These are phyloP conservation scores for Alternaria ventricosa DNA, from an alignment of 2,329 filamentous ascomycete species.

Conservation along the genomic window DNA sequence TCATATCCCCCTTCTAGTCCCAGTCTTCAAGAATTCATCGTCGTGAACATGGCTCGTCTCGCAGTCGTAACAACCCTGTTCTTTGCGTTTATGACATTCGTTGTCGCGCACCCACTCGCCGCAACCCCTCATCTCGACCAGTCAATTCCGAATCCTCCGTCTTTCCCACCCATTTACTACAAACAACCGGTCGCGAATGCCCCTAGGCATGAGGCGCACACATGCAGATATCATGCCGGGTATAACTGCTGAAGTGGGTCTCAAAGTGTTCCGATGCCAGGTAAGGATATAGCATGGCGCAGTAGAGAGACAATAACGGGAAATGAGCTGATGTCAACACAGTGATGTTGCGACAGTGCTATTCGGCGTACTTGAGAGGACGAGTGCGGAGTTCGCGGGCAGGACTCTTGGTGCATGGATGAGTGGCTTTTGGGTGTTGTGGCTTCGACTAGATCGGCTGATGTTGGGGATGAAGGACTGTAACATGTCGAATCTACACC, in stretches of 20 bases:
- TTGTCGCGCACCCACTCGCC: background rate
- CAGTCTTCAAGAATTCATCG: no score
- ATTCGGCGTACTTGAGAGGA: background rate
- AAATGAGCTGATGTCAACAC: background rate
- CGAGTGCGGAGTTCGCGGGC: background rate
- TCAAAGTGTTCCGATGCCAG: background rate
- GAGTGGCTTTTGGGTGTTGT: background rate
- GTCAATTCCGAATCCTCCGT: background rate
- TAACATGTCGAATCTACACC: background rate
- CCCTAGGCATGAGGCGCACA: background rate
- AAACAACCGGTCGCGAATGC: background rate
- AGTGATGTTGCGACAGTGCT: background rate
- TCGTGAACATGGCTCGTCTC: background rate
- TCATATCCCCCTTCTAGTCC: background rate
- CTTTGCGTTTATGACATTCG: background rate
- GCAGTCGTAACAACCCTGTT: background rate
- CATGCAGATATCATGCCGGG: background rate
- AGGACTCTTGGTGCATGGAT: background rate
- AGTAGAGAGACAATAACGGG: background rate
- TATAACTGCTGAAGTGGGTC: background rate
- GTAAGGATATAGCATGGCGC: background rate
- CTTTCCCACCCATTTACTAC: background rate
- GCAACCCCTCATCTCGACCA: background rate
- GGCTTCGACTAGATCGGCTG: background rate
- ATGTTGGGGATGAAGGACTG: background rate